A percentile compares a stretch with the other conserved stretches of the same genome.
Evolutionary conservation across 257 asterid genomes (phyloP).

Genomic region (Anisodus tanguticus): DNA sequence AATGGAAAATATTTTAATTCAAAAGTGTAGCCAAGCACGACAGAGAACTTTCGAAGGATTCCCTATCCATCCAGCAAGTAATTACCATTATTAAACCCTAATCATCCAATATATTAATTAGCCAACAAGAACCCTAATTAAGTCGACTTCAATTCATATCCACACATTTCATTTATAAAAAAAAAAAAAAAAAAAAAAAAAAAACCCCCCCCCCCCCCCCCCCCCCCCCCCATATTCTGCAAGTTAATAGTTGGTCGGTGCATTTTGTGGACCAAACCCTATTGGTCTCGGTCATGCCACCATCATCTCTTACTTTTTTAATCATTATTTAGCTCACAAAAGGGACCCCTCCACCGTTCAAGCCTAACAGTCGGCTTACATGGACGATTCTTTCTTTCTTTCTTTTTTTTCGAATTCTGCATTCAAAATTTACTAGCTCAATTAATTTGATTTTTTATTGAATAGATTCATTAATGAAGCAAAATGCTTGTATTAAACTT

Average conservation of each 20-base stretch:
- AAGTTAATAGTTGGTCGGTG: constrained; percentile 47
- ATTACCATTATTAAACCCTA: constrained; percentile 36
- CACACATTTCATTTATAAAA: constrained; percentile 28
- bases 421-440: background rate
- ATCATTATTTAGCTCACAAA: background rate
- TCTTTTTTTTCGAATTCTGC: no score
- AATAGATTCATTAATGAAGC: background rate
- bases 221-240: constrained; percentile 27
- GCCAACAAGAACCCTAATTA: background rate
- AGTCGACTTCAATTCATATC: constrained; percentile 28
- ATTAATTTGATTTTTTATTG: background rate
- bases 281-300: constrained; percentile 23
- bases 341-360: constrained; percentile 5
- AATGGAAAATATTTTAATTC: background rate
- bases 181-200: constrained; percentile 11
- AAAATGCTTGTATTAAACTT: background rate
- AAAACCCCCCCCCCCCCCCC: no score
- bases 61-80: constrained; percentile 36
- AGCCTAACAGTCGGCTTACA: constrained; percentile 45
- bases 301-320: background rate
- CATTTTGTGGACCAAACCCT: constrained; percentile 42
- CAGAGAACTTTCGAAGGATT: background rate
- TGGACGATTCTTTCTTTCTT: background rate
- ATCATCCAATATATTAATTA: constrained; percentile 20
- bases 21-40: constrained; percentile 35